A percentile compares a stretch with the other conserved stretches of the same genome.
Evolutionary conservation across 352 stramenopile genomes (phyloP).

Genomic region (Phytophthora hibernalis): DNA sequence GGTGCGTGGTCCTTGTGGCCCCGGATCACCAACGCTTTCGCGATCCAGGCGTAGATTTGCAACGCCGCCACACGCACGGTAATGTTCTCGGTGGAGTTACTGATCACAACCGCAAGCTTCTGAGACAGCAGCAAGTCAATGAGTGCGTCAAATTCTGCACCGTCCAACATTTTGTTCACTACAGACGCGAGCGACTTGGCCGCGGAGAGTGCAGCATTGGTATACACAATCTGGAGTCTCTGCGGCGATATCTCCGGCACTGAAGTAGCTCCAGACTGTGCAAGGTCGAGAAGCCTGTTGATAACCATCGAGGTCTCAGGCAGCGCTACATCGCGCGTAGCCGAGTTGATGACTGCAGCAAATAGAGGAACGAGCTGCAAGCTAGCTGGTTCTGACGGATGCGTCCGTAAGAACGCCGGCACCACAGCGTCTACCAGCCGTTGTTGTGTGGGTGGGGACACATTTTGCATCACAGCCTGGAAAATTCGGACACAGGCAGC

Average conservation of each 20-base stretch:
- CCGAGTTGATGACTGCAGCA: slow-evolving; percentile 81
- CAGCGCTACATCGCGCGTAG: slow-evolving; percentile 60
- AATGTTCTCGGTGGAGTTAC: slow-evolving; percentile 45
- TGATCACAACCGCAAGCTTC: slow-evolving; percentile 70
- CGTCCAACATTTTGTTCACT: slow-evolving; percentile 89
- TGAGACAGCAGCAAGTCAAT: slow-evolving; percentile 72
- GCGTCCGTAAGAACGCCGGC: slow-evolving; percentile 61
- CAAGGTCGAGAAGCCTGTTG: slow-evolving; percentile 79
- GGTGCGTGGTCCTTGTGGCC: slow-evolving; percentile 76
- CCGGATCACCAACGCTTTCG: slow-evolving; percentile 83
- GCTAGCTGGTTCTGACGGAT: slow-evolving; percentile 38
- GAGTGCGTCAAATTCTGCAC: slow-evolving; percentile 78
- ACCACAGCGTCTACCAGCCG: slow-evolving; percentile 65
- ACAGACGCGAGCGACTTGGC: slow-evolving; percentile 85
- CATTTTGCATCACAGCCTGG: slow-evolving; percentile 81
- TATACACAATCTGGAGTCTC: slow-evolving; percentile 51
- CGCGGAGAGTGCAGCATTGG: slow-evolving; percentile 64
- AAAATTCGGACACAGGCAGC: slow-evolving; percentile 67
- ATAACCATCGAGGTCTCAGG: slow-evolving; percentile 75
- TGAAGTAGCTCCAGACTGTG: slow-evolving; percentile 48
- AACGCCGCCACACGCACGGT: slow-evolving; percentile 65
- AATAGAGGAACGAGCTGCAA: slow-evolving; percentile 83
- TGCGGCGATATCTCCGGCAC: slow-evolving; percentile 17
- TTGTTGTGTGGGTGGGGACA: slow-evolving; percentile 67
- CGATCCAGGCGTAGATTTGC: slow-evolving; percentile 88